Evolutionary conservation across 768 basidiomycete species (phyloP).

Genomic region (Tricholomella constricta): DNA sequence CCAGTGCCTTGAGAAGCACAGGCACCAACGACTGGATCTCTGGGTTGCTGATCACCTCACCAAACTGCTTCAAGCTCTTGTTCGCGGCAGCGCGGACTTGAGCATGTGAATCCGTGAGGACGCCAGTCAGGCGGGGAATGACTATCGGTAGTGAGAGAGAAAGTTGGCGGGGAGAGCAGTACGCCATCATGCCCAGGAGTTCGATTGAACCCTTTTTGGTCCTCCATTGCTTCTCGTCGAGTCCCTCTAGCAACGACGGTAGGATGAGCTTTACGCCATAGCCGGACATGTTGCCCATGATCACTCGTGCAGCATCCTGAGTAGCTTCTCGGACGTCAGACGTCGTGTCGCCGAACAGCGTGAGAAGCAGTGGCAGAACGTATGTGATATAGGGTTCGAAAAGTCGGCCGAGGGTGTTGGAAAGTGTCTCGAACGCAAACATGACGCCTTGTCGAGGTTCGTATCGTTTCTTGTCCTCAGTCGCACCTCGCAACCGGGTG

Average conservation of each 20-base stretch:
- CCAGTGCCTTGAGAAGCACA: constrained; percentile 88
- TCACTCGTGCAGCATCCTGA: constrained; percentile 86
- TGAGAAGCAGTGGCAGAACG: constrained; percentile 80
- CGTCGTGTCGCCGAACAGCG: constrained; percentile 83
- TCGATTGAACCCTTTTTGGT: constrained; percentile 98
- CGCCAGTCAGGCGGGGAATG: constrained; percentile 92
- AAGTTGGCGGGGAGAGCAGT: constrained; percentile 93
- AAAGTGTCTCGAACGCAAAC: constrained; percentile 93
- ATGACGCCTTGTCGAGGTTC: constrained; percentile 91
- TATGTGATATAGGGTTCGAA: constrained; percentile 93
- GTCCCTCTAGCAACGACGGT: constrained; percentile 82
- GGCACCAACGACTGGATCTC: constrained; percentile 93
- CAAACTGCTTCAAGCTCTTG: constrained; percentile 95
- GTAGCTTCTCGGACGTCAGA: constrained; percentile 92
- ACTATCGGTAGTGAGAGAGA: constrained; percentile 95
- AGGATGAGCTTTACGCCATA: constrained; percentile 96
- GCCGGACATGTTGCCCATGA: constrained; percentile 94
- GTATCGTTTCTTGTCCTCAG: constrained; percentile 88
- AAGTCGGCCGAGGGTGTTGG: constrained; percentile 79
- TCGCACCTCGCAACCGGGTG: constrained; percentile 65
- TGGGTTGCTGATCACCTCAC: constrained; percentile 97
- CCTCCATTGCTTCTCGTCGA: constrained; percentile 99
- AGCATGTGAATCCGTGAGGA: constrained; percentile 95
- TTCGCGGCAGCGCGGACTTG: constrained; percentile 94
- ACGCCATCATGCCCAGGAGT: constrained; percentile 97